phyloP scores from a whole-genome alignment of 2,329 filamentous ascomycete genomes.

The Penicillium occitanis region DNA sequence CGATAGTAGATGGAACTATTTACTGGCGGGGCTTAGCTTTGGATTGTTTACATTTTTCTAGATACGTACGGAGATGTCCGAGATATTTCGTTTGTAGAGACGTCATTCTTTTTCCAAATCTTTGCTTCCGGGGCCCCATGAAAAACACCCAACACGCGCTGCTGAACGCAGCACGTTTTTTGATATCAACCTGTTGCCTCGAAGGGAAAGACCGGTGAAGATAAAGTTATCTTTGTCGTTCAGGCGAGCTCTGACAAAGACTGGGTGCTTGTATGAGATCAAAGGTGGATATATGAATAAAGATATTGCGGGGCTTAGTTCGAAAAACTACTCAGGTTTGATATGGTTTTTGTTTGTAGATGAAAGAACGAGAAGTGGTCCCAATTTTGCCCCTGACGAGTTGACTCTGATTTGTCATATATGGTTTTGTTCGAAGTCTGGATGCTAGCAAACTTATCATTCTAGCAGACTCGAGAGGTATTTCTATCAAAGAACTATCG shows the following conservation, averaged over 20 bases:
- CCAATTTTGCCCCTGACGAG: background rate
- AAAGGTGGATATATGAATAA: background rate
- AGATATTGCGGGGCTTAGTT: background rate
- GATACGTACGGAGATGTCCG: background rate
- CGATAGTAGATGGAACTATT: background rate
- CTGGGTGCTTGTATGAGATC: background rate
- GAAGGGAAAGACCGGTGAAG: background rate
- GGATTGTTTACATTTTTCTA: background rate
- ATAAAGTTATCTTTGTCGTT: background rate
- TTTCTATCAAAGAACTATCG: background rate
- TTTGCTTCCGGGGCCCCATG: background rate
- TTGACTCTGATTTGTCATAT: background rate
- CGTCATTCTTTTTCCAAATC: background rate
- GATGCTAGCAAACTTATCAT: background rate
- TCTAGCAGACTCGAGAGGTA: background rate
- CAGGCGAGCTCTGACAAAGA: conserved; percentile 3
- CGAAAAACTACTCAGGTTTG: background rate
- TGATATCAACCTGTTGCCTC: background rate
- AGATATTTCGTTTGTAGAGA: background rate
- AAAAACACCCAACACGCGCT: background rate
- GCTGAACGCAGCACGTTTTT: background rate
- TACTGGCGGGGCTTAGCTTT: background rate
- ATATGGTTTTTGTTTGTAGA: background rate
- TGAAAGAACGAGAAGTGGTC: background rate
- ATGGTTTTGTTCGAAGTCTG: background rate